A percentile compares a stretch with the other conserved stretches of the same genome.
Conservation (phyloP, 257 asterid genomes). For the Misopates orontium region DNA sequence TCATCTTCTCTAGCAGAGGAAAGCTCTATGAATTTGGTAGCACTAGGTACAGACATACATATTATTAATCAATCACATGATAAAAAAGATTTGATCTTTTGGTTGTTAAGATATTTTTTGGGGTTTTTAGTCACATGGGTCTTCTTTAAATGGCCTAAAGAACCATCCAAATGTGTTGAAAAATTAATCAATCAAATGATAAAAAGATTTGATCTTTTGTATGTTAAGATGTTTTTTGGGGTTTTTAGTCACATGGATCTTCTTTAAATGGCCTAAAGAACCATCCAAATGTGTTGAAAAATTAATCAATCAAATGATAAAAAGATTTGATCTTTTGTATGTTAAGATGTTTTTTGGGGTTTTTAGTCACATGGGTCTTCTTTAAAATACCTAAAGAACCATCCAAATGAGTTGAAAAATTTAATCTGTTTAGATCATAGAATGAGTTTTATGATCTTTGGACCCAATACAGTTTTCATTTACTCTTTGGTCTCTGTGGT, state of each 20-base stretch:
- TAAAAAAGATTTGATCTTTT: background rate
- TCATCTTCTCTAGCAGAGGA: conserved; percentile 92
- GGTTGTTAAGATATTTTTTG: conserved; percentile 13
- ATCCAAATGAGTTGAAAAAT: no score
- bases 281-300: no score
- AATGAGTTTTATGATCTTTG: no score
- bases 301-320: no score
- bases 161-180: no score
- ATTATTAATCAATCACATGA: no score
- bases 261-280: background rate
- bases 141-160: background rate
- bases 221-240: conserved; percentile 11
- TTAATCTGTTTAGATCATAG: no score
- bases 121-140: background rate
- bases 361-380: background rate
- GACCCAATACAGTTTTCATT: conserved; percentile 16
- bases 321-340: background rate
- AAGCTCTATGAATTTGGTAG: conserved; percentile 91
- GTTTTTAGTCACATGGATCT: background rate
- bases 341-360: conserved; percentile 8
- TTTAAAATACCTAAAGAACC: background rate
- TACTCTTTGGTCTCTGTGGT: conserved; percentile 16
- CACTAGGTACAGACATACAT: conserved; percentile 44
- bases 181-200: no score
- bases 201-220: background rate